Evolutionary conservation across 2,329 filamentous ascomycete species (phyloP).

Genomic region (Ophioceras dolichostomum): DNA sequence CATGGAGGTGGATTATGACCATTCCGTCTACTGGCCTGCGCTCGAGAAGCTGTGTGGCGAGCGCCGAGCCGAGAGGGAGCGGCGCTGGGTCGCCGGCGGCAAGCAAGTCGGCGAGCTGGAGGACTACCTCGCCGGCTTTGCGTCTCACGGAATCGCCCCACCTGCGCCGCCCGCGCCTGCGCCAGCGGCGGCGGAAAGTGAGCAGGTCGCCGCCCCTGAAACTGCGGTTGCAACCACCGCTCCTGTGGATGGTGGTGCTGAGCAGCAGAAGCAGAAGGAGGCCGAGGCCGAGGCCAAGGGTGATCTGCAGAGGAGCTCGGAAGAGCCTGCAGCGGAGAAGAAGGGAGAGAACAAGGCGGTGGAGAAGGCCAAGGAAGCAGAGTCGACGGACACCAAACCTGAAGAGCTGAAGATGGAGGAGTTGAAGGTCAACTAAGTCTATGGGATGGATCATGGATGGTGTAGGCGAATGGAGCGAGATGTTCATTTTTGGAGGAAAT

Average conservation of each 20-base stretch:
- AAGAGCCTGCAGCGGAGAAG: constrained; percentile 2
- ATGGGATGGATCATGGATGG: no score
- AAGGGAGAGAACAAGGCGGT: constrained; percentile 1
- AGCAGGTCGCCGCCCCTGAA: no score
- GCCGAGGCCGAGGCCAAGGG: constrained; percentile 10
- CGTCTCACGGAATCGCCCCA: constrained; percentile 12
- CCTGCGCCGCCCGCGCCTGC: background rate
- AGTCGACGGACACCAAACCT: constrained; percentile 4
- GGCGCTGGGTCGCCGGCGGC: constrained; percentile 70
- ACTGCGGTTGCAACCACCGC: background rate
- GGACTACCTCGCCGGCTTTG: constrained; percentile 63
- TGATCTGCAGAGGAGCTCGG: constrained; percentile 11
- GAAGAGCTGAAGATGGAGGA: constrained; percentile 15
- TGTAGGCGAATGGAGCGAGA: no score
- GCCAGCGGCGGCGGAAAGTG: no score
- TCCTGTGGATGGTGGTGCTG: background rate
- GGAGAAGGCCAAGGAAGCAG: constrained; percentile 1
- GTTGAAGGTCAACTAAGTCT: constrained; percentile 6
- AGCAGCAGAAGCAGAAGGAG: constrained; percentile 3
- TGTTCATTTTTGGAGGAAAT: no score
- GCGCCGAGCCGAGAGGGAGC: constrained; percentile 46
- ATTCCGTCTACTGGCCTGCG: constrained; percentile 79
- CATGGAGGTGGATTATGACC: constrained; percentile 85
- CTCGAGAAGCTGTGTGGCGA: constrained; percentile 59
- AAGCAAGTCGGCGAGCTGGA: constrained; percentile 79